Evolutionary conservation across 129 eudicot genomes (phyloP), one percentile per base, ranked within the genome.

Genomic region (Rutidosis leptorrhynchoides): DNA sequence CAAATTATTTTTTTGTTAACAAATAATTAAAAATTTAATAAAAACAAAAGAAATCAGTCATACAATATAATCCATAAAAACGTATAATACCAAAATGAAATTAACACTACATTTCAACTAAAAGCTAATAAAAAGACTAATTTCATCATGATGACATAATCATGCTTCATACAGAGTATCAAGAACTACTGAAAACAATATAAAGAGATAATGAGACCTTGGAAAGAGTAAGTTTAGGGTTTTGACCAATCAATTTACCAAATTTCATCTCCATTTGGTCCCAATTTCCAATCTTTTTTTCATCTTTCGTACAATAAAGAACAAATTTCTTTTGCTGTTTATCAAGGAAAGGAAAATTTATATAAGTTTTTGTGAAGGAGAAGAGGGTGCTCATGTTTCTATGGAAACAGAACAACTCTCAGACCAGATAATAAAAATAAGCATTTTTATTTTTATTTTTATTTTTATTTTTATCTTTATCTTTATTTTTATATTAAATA

Each of bases 261-360:
- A 80, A 79, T 61, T 86, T 76, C 58, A 82, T 83, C 82, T 86
- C 93, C 82, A 89, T 80, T 59, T 59, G 78, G 20, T 81, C 90
- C 90, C 86, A 79, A 70, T 74, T 63, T 59, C 67, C 81, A 62
- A 81, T 77, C 21, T 79, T 72, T 23, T 71, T 27, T 22, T 75
- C 83, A 68, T 72, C 79, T 65, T 77, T 62, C n/a, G 87, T 78
- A 23, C 90, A 95, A 69, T 72, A 79, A 71, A 79, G 74, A 27
- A 63, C 26, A 67, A 74, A 20, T 19, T 64, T 93, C 28, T 68
- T 69, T 56, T 55, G 70, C n/a, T 70, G 80, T 68, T 68, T 82
- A 2, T 15, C 57, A 68, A 55, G 63, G 54, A 78, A 76, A 26
- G 63, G 16, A 29, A 81, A 69, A 45, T 40, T 64, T 57, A 17